A percentile compares a stretch with the other conserved stretches of the same genome.
Conservation (phyloP, 768 basidiomycete species). For the Gyrodon lividus region DNA sequence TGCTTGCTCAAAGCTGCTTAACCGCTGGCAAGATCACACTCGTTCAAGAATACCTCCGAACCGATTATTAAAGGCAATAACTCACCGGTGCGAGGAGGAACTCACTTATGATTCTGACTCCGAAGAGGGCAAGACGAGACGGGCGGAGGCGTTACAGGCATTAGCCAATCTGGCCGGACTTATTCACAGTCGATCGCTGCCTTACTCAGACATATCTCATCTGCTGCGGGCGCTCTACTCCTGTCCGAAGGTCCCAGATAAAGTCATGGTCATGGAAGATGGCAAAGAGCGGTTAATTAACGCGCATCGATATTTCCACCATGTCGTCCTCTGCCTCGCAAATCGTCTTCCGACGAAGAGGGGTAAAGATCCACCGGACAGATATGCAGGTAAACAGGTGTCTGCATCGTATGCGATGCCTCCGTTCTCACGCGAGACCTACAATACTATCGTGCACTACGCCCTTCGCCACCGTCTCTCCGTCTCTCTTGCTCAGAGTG, state of each 20-base stretch:
- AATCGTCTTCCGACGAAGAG: conserved; percentile 29
- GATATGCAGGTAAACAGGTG: neutral
- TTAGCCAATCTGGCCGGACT: conserved; percentile 56
- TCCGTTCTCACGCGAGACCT: conserved; percentile 41
- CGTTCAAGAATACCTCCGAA: conserved; percentile 24
- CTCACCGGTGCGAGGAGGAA: conserved; percentile 26
- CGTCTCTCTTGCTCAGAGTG: conserved; percentile 41
- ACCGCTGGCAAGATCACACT: conserved; percentile 20
- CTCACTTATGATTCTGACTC: conserved; percentile 28
- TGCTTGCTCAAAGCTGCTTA: conserved; percentile 14
- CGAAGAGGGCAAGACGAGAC: conserved; percentile 17
- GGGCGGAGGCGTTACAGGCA: conserved; percentile 50
- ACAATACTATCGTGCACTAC: conserved; percentile 68
- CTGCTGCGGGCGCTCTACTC: conserved; percentile 48
- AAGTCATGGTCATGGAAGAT: conserved; percentile 38
- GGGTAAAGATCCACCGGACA: conserved; percentile 17
- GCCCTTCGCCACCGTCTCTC: conserved; percentile 60
- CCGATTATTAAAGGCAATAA: conserved; percentile 34
- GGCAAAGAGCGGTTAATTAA: conserved; percentile 29
- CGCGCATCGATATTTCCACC: conserved; percentile 50
- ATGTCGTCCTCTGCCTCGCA: conserved; percentile 43
- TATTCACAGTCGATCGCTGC: conserved; percentile 49
- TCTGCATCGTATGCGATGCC: conserved; percentile 24
- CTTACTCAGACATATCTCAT: conserved; percentile 41
- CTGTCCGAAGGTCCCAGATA: conserved; percentile 40